Conservation (phyloP, 2,329 filamentous ascomycete genomes). For the Fusarium mangiferae region DNA sequence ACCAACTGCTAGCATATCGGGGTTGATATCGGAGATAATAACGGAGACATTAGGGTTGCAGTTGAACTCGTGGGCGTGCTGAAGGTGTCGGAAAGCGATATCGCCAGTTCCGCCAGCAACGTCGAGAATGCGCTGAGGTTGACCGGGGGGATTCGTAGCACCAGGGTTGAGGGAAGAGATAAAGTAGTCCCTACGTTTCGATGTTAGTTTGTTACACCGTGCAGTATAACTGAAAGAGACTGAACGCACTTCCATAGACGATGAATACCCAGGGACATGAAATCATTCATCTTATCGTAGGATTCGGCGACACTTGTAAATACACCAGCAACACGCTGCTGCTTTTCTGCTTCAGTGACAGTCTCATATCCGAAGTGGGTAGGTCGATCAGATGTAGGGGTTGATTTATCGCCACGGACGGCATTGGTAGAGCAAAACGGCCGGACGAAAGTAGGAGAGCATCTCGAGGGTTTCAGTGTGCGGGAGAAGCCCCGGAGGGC, state of each 20-base stretch:
- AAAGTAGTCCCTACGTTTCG: constrained; percentile 77
- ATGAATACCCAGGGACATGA: constrained; percentile 98
- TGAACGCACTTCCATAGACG: constrained; percentile 83
- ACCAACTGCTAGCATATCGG: constrained; percentile 91
- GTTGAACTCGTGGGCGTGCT: constrained; percentile 85
- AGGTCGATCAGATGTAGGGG: constrained; percentile 60
- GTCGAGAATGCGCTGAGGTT: constrained; percentile 82
- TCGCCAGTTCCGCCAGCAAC: constrained; percentile 97
- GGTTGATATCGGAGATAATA: constrained; percentile 95
- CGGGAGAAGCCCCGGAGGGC: constrained; percentile 45
- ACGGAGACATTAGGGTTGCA: constrained; percentile 81
- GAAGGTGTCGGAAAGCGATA: constrained; percentile 95
- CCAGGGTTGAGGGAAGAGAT: constrained; percentile 91
- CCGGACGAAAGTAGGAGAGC: constrained; percentile 32
- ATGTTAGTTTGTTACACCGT: constrained; percentile 13
- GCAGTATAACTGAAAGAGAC: not conserved
- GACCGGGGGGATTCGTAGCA: constrained; percentile 56
- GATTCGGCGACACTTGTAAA: constrained; percentile 95
- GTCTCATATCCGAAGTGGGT: constrained; percentile 95
- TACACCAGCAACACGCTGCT: constrained; percentile 78
- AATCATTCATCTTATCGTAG: constrained; percentile 98
- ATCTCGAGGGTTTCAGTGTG: constrained; percentile 32
- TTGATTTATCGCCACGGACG: constrained; percentile 44
- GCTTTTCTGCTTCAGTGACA: constrained; percentile 82
- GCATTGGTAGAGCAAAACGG: constrained; percentile 45